Evolutionary conservation across 1,284 basidiomycete species (phyloP), one percentile per base, ranked within the genome.

Genomic region (Tetrapyrgos nigripes): DNA sequence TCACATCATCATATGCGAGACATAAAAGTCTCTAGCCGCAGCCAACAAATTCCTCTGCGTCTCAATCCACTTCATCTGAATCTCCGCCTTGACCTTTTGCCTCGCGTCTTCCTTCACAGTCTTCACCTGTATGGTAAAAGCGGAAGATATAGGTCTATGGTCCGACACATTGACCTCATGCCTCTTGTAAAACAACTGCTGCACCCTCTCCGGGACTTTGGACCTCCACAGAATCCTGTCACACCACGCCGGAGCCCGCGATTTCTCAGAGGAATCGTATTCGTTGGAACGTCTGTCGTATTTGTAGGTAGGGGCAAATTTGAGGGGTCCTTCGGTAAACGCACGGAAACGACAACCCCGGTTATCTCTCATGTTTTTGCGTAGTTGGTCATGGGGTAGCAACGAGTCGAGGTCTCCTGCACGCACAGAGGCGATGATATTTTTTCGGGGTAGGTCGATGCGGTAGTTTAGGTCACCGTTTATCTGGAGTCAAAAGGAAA

Each of bases 221-320:
- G 86, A 82, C n/a, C 88, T 84, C 86, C 91, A 97, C 40, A 98
- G 77, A 23, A 98, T 86, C 6, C 97, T 87, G 73, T 99, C 97
- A 74, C 97, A 99, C 95, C 96, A 98, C 0, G 96, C 94, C 1
- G 96, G 97, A 8, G 89, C 83, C 0, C 97, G 86, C 23, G 85
- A 83, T 73, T 98, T 98, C 70, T 94, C 93, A 1, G 91, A 93
- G 2, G 89, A 81, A 71, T 99, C 97, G 70, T 93, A 99, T 60
- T 88, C 84, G 68, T 85, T 73, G 5, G 92, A 88, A 3, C 84
- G 79, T 1, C 84, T 86, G 71, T 98, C 93, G 76, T 97, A 98
- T 76, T 98, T 98, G 86, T 98, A 99, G 19, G 97, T 99, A 14
- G 96, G 96, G 19, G 84, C 70, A 68, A 96, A 97, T 0, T 79